These are phyloP conservation scores for Glaciozyma martinii DNA, from an alignment of 768 basidiomycete genomes.

Conservation along the genomic window DNA sequence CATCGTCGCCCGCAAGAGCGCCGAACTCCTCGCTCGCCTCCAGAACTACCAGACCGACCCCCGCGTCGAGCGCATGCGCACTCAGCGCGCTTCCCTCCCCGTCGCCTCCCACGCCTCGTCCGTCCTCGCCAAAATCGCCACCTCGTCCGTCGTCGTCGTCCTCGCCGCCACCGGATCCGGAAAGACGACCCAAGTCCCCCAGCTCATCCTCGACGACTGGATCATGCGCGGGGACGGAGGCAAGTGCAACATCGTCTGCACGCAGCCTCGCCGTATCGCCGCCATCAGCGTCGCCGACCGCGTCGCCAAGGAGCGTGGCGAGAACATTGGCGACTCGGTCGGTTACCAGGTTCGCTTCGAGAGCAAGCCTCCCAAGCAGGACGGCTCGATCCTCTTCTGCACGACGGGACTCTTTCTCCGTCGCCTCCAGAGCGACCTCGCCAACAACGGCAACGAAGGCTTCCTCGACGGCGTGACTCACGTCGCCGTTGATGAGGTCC, in stretches of 20 bases:
- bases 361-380: slow-evolving; percentile 60
- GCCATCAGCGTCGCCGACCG: slow-evolving; percentile 86
- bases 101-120: slow-evolving; percentile 60
- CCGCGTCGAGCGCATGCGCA: slow-evolving; percentile 56
- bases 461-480: slow-evolving; percentile 73
- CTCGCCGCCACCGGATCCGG: slow-evolving; percentile 88
- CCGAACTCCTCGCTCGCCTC: slow-evolving; percentile 49
- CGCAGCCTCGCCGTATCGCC: slow-evolving; percentile 83
- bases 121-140: slow-evolving; percentile 58
- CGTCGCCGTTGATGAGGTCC: slow-evolving; percentile 88
- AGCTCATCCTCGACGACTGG: slow-evolving; percentile 75
- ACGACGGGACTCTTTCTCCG: slow-evolving; percentile 86
- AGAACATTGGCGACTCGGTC: slow-evolving; percentile 58
- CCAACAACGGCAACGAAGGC: slow-evolving; percentile 40
- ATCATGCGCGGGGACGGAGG: slow-evolving; percentile 72
- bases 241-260: slow-evolving; percentile 79
- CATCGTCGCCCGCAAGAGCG: slow-evolving; percentile 50
- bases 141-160: slow-evolving; percentile 76
- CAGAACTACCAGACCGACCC: slow-evolving; percentile 57
- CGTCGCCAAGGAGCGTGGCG: slow-evolving; percentile 78
- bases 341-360: slow-evolving; percentile 94
- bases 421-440: slow-evolving; percentile 62
- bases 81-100: slow-evolving; percentile 59
- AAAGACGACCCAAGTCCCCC: slow-evolving; percentile 91
- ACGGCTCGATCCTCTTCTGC: slow-evolving; percentile 84